Conservation (phyloP, 2,329 filamentous ascomycete genomes). For the Paecilomyces variotii region DNA sequence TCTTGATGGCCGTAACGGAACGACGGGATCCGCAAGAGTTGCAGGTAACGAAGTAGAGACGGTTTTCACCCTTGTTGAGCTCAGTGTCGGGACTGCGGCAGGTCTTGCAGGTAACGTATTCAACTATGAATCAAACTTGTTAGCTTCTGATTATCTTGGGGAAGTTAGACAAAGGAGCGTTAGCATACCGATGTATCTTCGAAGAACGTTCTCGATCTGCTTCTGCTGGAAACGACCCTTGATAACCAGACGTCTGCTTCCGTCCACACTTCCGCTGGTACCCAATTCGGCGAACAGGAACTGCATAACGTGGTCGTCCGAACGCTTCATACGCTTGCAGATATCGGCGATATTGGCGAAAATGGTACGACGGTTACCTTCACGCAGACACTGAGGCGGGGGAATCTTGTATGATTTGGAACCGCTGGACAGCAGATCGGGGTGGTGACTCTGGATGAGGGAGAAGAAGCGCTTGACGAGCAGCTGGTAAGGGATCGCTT, state of each 20-base stretch:
- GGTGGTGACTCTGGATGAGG: conserved; percentile 90
- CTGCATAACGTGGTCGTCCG: conserved; percentile 92
- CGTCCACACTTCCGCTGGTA: conserved; percentile 92
- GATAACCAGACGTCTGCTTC: conserved; percentile 87
- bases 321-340: conserved; percentile 98
- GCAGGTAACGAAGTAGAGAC: conserved; percentile 97
- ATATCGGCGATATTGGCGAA: conserved; percentile 99
- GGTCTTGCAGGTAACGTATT: conserved; percentile 99
- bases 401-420: conserved; percentile 98
- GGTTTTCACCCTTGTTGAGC: conserved; percentile 97
- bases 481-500: conserved; percentile 72
- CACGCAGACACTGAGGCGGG: conserved; percentile 93
- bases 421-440: conserved; percentile 82
- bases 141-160: background rate
- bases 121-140: conserved; percentile 47
- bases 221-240: conserved; percentile 99
- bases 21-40: conserved; percentile 77
- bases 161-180: background rate
- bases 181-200: conserved; percentile 82
- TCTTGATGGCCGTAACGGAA: conserved; percentile 97
- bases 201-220: conserved; percentile 93
- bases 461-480: conserved; percentile 90
- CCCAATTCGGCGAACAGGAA: conserved; percentile 98
- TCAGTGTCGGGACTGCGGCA: conserved; percentile 92
- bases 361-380: conserved; percentile 99